Percentiles rank a stretch among this genome's conserved stretches.
phyloP scores from a whole-genome alignment of 2,329 filamentous ascomycete species.

The Tolypocladium album region DNA sequence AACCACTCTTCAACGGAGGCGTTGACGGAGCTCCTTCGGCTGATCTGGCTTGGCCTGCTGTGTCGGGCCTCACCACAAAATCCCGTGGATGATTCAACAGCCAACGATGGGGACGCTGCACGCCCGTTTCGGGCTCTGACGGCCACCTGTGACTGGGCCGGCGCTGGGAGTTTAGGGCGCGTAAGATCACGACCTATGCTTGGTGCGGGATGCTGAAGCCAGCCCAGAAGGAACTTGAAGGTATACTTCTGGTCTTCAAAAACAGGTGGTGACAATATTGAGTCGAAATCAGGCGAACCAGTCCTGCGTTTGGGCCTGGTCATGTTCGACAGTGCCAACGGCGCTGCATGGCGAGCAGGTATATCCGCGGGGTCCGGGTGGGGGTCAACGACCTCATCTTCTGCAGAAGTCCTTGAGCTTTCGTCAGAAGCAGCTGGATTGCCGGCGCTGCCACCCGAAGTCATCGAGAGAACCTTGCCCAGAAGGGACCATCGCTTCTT shows the following conservation, averaged over 20 bases:
- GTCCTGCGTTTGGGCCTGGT: slow-evolving; percentile 15
- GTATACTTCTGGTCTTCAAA: slow-evolving; percentile 48
- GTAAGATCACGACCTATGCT: slow-evolving; percentile 52
- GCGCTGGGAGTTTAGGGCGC: slow-evolving; percentile 57
- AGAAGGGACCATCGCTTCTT: slow-evolving; percentile 56
- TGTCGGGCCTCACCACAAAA: neutral
- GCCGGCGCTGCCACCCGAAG: slow-evolving; percentile 10
- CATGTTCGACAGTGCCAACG: slow-evolving; percentile 3
- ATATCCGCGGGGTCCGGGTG: slow-evolving; percentile 38
- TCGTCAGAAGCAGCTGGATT: neutral
- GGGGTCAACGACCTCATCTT: slow-evolving; percentile 8
- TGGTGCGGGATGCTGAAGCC: slow-evolving; percentile 44
- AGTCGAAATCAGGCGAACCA: slow-evolving; percentile 38
- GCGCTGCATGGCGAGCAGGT: neutral
- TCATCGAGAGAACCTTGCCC: slow-evolving; percentile 46
- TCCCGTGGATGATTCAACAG: neutral
- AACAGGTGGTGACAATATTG: slow-evolving; percentile 40
- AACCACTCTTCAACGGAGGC: slow-evolving; percentile 19
- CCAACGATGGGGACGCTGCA: neutral
- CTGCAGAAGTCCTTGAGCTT: neutral
- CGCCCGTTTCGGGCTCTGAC: slow-evolving; percentile 25
- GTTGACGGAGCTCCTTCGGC: slow-evolving; percentile 16
- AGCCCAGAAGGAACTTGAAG: slow-evolving; percentile 68
- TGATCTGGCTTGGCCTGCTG: neutral
- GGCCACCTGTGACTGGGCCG: slow-evolving; percentile 55